Evolutionary conservation across 257 asterid genomes (phyloP).

Genomic region (Paulownia fortunei): DNA sequence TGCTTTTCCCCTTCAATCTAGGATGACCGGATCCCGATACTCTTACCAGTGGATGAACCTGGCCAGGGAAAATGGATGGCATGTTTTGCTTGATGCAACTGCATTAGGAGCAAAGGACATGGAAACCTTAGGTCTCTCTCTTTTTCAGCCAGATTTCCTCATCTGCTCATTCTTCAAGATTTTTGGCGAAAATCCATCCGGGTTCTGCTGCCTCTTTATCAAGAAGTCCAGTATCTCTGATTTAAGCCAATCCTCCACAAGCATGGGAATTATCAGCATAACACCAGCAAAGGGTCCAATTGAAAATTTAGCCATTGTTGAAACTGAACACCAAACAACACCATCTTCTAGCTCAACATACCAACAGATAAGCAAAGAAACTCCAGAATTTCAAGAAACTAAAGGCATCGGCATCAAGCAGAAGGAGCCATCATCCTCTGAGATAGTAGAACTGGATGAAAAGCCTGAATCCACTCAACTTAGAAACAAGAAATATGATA

Average conservation of each 20-base stretch:
- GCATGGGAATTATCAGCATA: conserved; percentile 65
- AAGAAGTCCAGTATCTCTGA: conserved; percentile 55
- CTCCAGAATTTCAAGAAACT: conserved; percentile 10
- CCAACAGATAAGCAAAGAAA: conserved; percentile 32
- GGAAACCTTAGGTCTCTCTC: conserved; percentile 88
- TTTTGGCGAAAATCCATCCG: conserved; percentile 86
- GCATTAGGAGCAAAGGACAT: conserved; percentile 80
- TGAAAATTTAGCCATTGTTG: conserved; percentile 21
- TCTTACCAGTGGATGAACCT: conserved; percentile 85
- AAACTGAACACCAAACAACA: neutral
- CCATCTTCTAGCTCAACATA: neutral
- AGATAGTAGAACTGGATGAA: conserved; percentile 32
- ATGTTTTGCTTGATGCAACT: conserved; percentile 77
- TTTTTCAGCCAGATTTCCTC: conserved; percentile 76
- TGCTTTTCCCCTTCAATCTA: conserved; percentile 82
- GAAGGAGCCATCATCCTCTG: conserved; percentile 32
- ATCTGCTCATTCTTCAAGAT: conserved; percentile 75
- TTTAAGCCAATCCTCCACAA: conserved; percentile 41
- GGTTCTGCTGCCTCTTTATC: conserved; percentile 73
- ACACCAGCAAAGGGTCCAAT: conserved; percentile 40
- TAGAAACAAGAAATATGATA: neutral
- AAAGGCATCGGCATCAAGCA: conserved; percentile 15
- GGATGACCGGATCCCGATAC: conserved; percentile 67
- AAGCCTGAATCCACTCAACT: neutral
- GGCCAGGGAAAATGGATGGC: conserved; percentile 89